Evolutionary conservation across 192 early-diverging fungal species (phyloP).

Genomic region (Powellomyces hirtus): DNA sequence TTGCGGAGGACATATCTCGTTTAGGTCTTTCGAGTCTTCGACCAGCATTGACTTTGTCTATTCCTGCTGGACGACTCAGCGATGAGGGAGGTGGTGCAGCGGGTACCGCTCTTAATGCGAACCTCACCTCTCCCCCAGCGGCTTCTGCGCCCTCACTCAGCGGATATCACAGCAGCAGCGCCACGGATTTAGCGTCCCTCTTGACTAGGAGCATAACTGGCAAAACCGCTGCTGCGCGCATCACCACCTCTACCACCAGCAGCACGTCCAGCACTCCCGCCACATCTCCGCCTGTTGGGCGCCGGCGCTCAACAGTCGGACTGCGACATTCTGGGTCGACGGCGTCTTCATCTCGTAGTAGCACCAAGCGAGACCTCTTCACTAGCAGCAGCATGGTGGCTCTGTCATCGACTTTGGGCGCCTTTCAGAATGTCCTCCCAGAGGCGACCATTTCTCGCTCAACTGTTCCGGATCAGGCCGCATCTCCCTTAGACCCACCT

Average conservation of each 20-base stretch:
- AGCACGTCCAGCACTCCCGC: neutral
- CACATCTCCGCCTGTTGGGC: neutral
- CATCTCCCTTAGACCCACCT: neutral
- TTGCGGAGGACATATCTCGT: conserved; percentile 56
- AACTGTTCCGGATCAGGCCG: neutral
- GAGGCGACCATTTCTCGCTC: neutral
- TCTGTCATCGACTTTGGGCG: neutral
- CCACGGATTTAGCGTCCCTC: neutral
- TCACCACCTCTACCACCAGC: neutral
- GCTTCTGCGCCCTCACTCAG: neutral
- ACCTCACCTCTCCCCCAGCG: neutral
- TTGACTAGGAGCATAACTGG: neutral
- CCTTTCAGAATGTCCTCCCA: neutral
- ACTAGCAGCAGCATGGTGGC: neutral
- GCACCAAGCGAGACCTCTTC: neutral
- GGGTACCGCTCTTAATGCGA: neutral
- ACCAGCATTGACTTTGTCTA: neutral
- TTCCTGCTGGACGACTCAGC: neutral
- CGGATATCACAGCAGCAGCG: neutral
- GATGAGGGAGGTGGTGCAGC: neutral
- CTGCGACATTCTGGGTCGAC: conserved; percentile 11
- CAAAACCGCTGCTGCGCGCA: neutral
- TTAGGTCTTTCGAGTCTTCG: conserved; percentile 17
- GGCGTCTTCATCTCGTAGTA: neutral
- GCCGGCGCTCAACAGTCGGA: neutral